Conservation (phyloP, 257 asterid species). For the Penstemon newberryi region DNA sequence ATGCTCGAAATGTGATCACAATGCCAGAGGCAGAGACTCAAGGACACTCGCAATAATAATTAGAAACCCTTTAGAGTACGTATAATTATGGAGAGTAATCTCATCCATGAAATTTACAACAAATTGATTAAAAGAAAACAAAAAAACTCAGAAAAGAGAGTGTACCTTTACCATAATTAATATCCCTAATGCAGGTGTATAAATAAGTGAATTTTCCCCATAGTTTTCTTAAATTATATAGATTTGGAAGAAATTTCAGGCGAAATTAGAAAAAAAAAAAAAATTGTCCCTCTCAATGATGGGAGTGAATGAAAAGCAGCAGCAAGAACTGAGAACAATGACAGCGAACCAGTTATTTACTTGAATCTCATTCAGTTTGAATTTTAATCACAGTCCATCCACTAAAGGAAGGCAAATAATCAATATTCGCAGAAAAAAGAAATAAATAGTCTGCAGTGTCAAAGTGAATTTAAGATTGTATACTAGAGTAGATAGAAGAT, state of each 20-base stretch:
- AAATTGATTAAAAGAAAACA: background rate
- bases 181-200: background rate
- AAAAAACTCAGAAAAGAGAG: background rate
- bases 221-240: background rate
- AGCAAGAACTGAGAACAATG: background rate
- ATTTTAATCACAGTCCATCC: background rate
- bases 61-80: background rate
- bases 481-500: background rate
- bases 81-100: background rate
- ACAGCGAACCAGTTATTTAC: background rate
- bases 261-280: background rate
- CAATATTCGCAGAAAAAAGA: background rate
- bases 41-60: conserved; percentile 14
- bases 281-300: background rate
- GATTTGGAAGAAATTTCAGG: background rate
- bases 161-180: background rate
- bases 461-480: background rate
- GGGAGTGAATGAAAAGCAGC: background rate
- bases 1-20: background rate
- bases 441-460: background rate
- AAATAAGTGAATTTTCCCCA: background rate
- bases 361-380: background rate
- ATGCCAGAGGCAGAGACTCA: background rate
- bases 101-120: conserved; percentile 1
- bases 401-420: background rate